phyloP scores from a whole-genome alignment of 495 filamentous ascomycete genomes.

The Penicillium cinerascens region DNA sequence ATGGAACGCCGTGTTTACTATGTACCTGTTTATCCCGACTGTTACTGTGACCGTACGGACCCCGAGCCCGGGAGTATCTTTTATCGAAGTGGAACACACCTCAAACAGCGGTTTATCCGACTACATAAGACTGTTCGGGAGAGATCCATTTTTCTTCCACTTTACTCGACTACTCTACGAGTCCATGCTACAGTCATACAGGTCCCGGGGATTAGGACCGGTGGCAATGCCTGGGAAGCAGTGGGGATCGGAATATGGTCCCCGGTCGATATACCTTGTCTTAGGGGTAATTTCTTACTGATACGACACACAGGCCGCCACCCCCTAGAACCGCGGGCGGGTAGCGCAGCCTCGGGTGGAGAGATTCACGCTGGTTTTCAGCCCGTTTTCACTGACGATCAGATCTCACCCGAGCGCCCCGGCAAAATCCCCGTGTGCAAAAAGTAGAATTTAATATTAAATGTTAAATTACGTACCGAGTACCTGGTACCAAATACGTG shows the following conservation, averaged over 20 bases:
- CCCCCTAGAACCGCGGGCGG: slow-evolving; percentile 37
- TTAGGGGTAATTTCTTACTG: neutral
- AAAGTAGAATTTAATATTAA: too few species aligned
- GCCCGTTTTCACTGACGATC: slow-evolving; percentile 6
- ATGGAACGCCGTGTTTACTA: slow-evolving; percentile 3
- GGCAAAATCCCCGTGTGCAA: neutral
- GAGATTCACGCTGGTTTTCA: slow-evolving; percentile 9
- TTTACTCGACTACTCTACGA: neutral
- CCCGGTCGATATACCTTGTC: neutral
- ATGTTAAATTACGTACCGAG: neutral
- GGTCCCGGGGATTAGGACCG: neutral
- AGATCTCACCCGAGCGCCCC: neutral
- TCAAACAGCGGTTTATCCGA: slow-evolving; percentile 14
- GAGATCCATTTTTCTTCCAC: neutral
- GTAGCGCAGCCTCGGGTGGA: slow-evolving; percentile 25
- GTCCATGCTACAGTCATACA: neutral
- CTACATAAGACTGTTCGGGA: neutral
- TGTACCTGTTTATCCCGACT: neutral
- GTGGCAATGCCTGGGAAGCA: neutral
- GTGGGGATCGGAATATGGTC: neutral
- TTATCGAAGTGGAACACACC: neutral
- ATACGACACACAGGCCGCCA: slow-evolving; percentile 22
- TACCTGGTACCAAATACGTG: neutral
- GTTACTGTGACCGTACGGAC: neutral
- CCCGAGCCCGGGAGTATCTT: neutral